Evolutionary conservation across 2,329 filamentous ascomycete genomes (phyloP).

Genomic region (Byssothecium circinans): DNA sequence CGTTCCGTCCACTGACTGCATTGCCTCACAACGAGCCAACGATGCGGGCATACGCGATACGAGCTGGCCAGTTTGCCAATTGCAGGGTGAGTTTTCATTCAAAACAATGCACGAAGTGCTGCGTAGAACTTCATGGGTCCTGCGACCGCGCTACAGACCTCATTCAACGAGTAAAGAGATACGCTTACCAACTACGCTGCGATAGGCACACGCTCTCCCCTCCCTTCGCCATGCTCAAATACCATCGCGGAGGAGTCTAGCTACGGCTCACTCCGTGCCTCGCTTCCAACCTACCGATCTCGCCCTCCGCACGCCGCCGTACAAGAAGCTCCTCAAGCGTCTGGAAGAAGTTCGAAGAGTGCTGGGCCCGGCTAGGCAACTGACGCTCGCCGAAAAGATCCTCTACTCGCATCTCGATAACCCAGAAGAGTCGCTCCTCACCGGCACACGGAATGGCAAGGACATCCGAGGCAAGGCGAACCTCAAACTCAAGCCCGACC

Average conservation of each 20-base stretch:
- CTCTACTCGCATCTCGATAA: slow-evolving; percentile 94
- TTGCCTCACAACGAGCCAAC: slow-evolving; percentile 21
- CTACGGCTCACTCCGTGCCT: slow-evolving; percentile 33
- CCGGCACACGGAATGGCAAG: slow-evolving; percentile 78
- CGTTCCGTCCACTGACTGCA: slow-evolving; percentile 16
- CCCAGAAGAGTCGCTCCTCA: slow-evolving; percentile 82
- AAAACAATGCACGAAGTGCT: not conserved
- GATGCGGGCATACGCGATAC: slow-evolving; percentile 40
- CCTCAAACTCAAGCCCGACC: slow-evolving; percentile 94
- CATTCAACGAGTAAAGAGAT: slow-evolving; percentile 5
- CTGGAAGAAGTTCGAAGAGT: slow-evolving; percentile 75
- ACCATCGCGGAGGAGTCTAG: slow-evolving; percentile 31
- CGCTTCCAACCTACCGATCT: slow-evolving; percentile 40
- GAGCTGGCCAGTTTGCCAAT: slow-evolving; percentile 33
- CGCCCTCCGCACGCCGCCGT: slow-evolving; percentile 69
- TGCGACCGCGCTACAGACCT: not conserved
- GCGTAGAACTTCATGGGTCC: not conserved
- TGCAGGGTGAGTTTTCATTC: slow-evolving; percentile 32
- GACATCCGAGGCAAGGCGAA: slow-evolving; percentile 86
- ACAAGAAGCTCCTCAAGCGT: slow-evolving; percentile 76
- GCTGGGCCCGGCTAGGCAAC: slow-evolving; percentile 62
- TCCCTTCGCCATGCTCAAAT: slow-evolving; percentile 19
- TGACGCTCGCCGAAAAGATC: slow-evolving; percentile 86
- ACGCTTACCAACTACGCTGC: slow-evolving; percentile 4
- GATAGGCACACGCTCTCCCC: slow-evolving; percentile 27